Evolutionary conservation across 768 basidiomycete genomes (phyloP).

Genomic region (Leccinum arenicola): DNA sequence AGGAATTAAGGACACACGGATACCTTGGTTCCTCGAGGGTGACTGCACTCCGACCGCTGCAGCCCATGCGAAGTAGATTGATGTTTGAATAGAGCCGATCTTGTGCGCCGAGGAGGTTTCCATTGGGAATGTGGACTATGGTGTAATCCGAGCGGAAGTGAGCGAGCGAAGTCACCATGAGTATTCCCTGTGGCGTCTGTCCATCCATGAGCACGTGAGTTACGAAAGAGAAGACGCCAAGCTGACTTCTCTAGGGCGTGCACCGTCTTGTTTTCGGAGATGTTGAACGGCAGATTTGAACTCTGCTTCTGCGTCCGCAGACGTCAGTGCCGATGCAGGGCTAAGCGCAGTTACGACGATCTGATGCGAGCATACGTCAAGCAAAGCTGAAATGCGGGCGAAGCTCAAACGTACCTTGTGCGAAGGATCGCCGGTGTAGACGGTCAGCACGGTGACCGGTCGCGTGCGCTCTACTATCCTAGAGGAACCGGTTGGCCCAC

Average conservation of each 20-base stretch:
- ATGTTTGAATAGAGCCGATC: conserved; percentile 80
- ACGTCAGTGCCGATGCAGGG: conserved; percentile 40
- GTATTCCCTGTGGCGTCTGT: conserved; percentile 61
- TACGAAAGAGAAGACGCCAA: neutral
- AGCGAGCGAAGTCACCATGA: conserved; percentile 82
- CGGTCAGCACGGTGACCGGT: conserved; percentile 59
- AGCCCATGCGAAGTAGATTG: conserved; percentile 80
- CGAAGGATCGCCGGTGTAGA: conserved; percentile 72
- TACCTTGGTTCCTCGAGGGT: conserved; percentile 75
- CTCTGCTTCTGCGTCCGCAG: conserved; percentile 46
- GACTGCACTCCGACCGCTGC: conserved; percentile 73
- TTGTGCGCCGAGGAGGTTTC: conserved; percentile 55
- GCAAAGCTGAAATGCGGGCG: neutral
- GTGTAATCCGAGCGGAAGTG: conserved; percentile 88
- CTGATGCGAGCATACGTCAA: conserved; percentile 34
- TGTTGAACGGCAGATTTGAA: conserved; percentile 61
- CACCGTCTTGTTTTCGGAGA: conserved; percentile 62
- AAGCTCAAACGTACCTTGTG: conserved; percentile 49
- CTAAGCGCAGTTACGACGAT: conserved; percentile 58
- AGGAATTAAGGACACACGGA: conserved; percentile 7
- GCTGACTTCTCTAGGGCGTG: conserved; percentile 64
- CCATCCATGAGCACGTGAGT: conserved; percentile 6
- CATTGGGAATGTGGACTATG: conserved; percentile 75
- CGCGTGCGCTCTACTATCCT: conserved; percentile 70
- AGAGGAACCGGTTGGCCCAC: neutral